These are phyloP conservation scores for Rhynchospora pubera DNA, from an alignment of 176 grass and related monocot genomes.

Conservation along the genomic window DNA sequence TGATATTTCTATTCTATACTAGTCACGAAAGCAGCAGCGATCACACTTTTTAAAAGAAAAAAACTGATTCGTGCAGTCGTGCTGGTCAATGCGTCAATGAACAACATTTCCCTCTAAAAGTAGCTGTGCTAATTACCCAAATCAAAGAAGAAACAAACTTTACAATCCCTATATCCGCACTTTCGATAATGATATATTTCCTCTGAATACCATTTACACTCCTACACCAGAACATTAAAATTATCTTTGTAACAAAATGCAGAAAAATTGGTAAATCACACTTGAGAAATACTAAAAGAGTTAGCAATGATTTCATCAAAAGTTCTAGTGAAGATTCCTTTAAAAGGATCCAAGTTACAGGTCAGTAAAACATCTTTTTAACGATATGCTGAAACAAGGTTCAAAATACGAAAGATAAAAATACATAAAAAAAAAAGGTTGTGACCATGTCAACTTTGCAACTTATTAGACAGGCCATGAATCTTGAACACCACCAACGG, in stretches of 20 bases:
- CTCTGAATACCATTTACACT: neutral
- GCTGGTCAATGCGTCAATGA: neutral
- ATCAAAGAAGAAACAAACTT: neutral
- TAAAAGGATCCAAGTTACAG: neutral
- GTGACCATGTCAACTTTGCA: neutral
- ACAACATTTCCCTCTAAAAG: neutral
- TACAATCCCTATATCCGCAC: neutral
- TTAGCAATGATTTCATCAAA: neutral
- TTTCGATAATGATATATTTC: neutral
- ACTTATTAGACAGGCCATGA: constrained; percentile 10
- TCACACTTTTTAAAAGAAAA: neutral
- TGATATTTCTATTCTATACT: neutral
- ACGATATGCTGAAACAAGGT: neutral
- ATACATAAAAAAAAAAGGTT: neutral
- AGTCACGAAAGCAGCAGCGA: neutral
- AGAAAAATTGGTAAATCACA: neutral
- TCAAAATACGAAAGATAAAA: neutral
- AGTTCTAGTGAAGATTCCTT: neutral
- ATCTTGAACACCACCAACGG: neutral
- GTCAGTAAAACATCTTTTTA: neutral
- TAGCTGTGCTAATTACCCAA: neutral
- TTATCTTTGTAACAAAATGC: neutral
- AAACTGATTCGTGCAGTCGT: neutral
- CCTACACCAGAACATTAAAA: neutral
- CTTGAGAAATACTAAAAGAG: neutral